These are phyloP conservation scores for Bretziella fagacearum DNA, from an alignment of 2,329 filamentous ascomycete species.

Conservation along the genomic window DNA sequence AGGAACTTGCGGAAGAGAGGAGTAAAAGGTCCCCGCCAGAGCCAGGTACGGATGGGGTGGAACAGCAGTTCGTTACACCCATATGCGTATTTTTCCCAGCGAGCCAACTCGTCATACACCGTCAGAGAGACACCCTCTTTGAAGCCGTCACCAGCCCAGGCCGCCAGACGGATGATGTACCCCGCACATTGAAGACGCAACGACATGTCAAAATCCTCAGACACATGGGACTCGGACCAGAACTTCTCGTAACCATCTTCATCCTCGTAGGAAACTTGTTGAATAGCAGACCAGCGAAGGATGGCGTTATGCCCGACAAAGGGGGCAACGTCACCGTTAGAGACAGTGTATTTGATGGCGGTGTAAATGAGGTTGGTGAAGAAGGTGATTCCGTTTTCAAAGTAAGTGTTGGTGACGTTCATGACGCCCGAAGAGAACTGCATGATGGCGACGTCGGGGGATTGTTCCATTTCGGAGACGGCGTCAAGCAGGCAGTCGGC, in stretches of 20 bases:
- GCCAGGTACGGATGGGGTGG: constrained; percentile 58
- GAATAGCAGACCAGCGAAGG: constrained; percentile 57
- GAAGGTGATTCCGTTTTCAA: constrained; percentile 53
- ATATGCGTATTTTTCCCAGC: constrained; percentile 79
- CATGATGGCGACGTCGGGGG: constrained; percentile 61
- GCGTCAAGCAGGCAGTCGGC: constrained; percentile 62
- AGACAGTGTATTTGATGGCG: constrained; percentile 60
- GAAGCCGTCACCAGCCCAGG: constrained; percentile 61
- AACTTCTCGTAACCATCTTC: constrained; percentile 60
- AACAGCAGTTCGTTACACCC: constrained; percentile 72
- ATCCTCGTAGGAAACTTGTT: constrained; percentile 54
- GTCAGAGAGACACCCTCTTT: constrained; percentile 72
- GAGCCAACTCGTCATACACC: constrained; percentile 67
- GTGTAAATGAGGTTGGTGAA: constrained; percentile 62
- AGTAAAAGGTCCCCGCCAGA: constrained; percentile 58
- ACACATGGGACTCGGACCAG: constrained; percentile 67
- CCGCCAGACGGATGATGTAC: constrained; percentile 55
- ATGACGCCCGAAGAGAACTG: constrained; percentile 65
- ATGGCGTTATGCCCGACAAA: constrained; percentile 72
- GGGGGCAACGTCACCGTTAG: constrained; percentile 59
- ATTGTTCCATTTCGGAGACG: constrained; percentile 67
- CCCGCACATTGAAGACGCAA: constrained; percentile 56
- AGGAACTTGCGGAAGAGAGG: constrained; percentile 61
- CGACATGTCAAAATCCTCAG: constrained; percentile 70
- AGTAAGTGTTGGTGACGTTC: constrained; percentile 60